Percentiles rank a stretch among this genome's conserved stretches.
Evolutionary conservation across 352 stramenopile species (phyloP).

Genomic region (Sclerospora graminicola): DNA sequence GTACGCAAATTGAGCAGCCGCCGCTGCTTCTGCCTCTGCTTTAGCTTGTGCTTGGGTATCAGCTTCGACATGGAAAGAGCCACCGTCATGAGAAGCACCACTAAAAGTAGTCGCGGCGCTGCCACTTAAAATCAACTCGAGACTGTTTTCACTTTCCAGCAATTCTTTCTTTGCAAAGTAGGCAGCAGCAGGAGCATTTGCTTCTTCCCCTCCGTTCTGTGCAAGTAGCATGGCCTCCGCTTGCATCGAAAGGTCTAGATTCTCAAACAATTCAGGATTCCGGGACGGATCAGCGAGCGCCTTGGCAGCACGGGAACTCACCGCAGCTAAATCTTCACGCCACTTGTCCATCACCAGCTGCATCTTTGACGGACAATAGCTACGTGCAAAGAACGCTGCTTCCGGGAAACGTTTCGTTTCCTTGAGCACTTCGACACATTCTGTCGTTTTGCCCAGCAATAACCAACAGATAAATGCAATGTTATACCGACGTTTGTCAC

Average conservation of each 20-base stretch:
- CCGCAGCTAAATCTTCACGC: slow-evolving; percentile 87
- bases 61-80: slow-evolving; percentile 11
- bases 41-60: slow-evolving; percentile 17
- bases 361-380: slow-evolving; percentile 94
- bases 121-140: slow-evolving; percentile 38
- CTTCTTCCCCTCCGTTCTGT: slow-evolving; percentile 53
- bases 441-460: slow-evolving; percentile 91
- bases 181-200: slow-evolving; percentile 30
- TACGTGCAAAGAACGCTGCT: slow-evolving; percentile 97
- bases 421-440: slow-evolving; percentile 93
- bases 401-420: slow-evolving; percentile 93
- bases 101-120: slow-evolving; percentile 8
- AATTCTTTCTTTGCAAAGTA: slow-evolving; percentile 73
- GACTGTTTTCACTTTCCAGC: slow-evolving; percentile 50
- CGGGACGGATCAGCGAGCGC: slow-evolving; percentile 88
- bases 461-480: slow-evolving; percentile 95
- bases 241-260: slow-evolving; percentile 90
- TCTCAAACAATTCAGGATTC: slow-evolving; percentile 93
- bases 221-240: slow-evolving; percentile 89
- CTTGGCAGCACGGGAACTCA: slow-evolving; percentile 89
- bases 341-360: slow-evolving; percentile 93
- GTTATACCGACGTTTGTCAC: slow-evolving; percentile 87
- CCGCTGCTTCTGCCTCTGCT: slow-evolving; percentile 16
- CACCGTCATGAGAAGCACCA: slow-evolving; percentile 4
- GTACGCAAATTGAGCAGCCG: slow-evolving; percentile 1